Percentiles rank a stretch among this genome's conserved stretches.
These are phyloP conservation scores for Thalassiosira exigua DNA, from an alignment of 352 stramenopile species.

Conservation along the genomic window DNA sequence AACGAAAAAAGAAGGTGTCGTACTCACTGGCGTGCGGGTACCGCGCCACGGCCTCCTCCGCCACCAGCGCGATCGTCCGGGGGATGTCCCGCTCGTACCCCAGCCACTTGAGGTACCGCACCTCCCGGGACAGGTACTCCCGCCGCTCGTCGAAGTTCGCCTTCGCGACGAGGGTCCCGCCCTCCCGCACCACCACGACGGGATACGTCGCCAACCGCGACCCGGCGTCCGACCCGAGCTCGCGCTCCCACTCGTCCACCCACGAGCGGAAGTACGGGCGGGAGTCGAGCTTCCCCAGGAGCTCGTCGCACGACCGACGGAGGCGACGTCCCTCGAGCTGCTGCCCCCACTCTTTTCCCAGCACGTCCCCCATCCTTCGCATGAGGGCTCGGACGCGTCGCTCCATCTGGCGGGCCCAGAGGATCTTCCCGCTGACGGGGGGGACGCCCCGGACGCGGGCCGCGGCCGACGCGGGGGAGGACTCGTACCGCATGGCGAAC, in stretches of 20 bases:
- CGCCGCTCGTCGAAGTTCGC: constrained; percentile 98
- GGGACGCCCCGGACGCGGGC: constrained; percentile 96
- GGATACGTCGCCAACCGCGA: constrained; percentile 85
- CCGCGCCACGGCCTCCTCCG: constrained; percentile 95
- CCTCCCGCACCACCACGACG: constrained; percentile 72
- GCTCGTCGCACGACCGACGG: constrained; percentile 89
- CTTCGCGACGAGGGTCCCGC: constrained; percentile 69
- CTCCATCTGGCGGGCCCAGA: constrained; percentile 99
- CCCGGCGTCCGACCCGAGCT: constrained; percentile 67
- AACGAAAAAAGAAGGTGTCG: neutral
- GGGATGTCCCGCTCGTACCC: constrained; percentile 92
- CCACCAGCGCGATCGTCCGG: constrained; percentile 94
- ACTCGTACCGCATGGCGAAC: constrained; percentile 91
- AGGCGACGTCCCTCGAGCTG: constrained; percentile 94
- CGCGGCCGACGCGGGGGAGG: constrained; percentile 93
- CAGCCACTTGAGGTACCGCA: constrained; percentile 98
- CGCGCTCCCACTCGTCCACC: constrained; percentile 88
- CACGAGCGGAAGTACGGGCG: constrained; percentile 95
- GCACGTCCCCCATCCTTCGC: constrained; percentile 95
- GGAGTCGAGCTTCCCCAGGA: constrained; percentile 88
- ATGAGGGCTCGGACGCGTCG: constrained; percentile 97
- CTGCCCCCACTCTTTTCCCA: constrained; percentile 96
- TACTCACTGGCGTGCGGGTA: constrained; percentile 92
- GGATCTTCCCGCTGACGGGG: constrained; percentile 96
- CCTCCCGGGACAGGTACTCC: constrained; percentile 98